Conservation (phyloP, 2,329 filamentous ascomycete genomes). For the Penicillium italicum region DNA sequence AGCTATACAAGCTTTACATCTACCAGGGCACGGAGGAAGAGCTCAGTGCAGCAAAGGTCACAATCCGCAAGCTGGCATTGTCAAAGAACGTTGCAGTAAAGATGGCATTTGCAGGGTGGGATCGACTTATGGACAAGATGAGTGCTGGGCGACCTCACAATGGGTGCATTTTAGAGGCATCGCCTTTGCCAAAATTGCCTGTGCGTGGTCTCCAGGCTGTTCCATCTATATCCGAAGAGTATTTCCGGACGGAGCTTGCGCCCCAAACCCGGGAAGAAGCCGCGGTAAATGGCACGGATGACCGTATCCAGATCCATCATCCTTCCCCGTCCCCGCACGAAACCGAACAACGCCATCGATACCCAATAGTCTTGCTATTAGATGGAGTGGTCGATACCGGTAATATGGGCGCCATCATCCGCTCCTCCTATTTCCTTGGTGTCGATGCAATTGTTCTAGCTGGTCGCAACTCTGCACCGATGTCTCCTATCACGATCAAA, state of each 20-base stretch:
- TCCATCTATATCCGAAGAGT: conserved; percentile 43
- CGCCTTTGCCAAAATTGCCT: conserved; percentile 71
- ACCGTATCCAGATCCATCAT: conserved; percentile 44
- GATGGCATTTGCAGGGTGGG: conserved; percentile 58
- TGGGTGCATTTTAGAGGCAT: conserved; percentile 81
- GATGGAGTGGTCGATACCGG: conserved; percentile 68
- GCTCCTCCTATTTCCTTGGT: conserved; percentile 86
- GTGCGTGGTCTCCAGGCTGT: conserved; percentile 56
- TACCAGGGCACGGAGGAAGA: conserved; percentile 58
- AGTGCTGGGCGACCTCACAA: conserved; percentile 82
- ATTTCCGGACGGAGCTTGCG: conserved; percentile 60
- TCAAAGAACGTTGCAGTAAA: conserved; percentile 52
- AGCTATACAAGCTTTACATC: conserved; percentile 81
- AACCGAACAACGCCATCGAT: conserved; percentile 22
- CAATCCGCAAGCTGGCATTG: conserved; percentile 40
- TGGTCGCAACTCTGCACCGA: conserved; percentile 65
- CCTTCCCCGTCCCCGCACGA: conserved; percentile 8
- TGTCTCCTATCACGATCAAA: conserved; percentile 77
- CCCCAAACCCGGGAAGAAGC: conserved; percentile 72
- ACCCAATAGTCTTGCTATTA: conserved; percentile 44
- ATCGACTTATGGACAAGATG: conserved; percentile 77
- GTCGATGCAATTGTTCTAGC: conserved; percentile 78
- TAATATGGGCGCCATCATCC: conserved; percentile 85
- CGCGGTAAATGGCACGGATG: conserved; percentile 64
- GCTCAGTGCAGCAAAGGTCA: conserved; percentile 39